A percentile compares a stretch with the other conserved stretches of the same genome.
Evolutionary conservation across 2,329 filamentous ascomycete species (phyloP).

Genomic region (Nemania sp.): DNA sequence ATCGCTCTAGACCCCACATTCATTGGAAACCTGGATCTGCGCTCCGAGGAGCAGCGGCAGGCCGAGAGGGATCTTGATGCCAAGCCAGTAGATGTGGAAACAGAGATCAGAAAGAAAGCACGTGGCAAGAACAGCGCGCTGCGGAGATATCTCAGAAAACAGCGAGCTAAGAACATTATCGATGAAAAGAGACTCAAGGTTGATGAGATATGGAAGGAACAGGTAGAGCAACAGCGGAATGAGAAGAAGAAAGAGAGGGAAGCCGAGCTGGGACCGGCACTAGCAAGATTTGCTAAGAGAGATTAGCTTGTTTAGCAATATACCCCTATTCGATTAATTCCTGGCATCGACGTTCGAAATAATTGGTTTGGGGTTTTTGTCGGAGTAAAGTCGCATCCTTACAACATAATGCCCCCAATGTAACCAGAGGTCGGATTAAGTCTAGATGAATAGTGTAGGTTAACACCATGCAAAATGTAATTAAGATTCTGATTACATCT

Average conservation of each 20-base stretch:
- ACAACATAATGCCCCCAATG: neutral
- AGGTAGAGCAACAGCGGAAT: conserved; percentile 71
- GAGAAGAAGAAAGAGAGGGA: conserved; percentile 72
- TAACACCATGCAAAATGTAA: neutral
- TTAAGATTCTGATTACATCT: neutral
- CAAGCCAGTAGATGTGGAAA: conserved; percentile 67
- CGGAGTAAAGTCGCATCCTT: neutral
- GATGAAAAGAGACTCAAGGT: conserved; percentile 92
- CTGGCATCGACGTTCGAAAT: neutral
- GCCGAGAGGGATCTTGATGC: conserved; percentile 84
- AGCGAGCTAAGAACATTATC: conserved; percentile 91
- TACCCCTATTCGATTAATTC: conserved; percentile 31
- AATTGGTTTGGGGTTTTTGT: neutral
- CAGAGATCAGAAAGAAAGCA: conserved; percentile 79
- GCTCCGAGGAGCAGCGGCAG: conserved; percentile 80
- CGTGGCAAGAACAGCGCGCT: conserved; percentile 91
- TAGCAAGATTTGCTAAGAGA: conserved; percentile 86
- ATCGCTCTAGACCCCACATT: conserved; percentile 94
- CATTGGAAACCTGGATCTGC: conserved; percentile 86
- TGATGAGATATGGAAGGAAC: conserved; percentile 83
- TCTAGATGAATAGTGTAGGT: neutral
- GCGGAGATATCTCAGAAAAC: conserved; percentile 90
- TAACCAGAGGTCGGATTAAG: neutral
- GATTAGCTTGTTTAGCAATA: conserved; percentile 55
- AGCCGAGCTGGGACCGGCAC: conserved; percentile 83